These are phyloP conservation scores for Candida ponderosae DNA, from an alignment of 805 yeast genomes.

Conservation along the genomic window DNA sequence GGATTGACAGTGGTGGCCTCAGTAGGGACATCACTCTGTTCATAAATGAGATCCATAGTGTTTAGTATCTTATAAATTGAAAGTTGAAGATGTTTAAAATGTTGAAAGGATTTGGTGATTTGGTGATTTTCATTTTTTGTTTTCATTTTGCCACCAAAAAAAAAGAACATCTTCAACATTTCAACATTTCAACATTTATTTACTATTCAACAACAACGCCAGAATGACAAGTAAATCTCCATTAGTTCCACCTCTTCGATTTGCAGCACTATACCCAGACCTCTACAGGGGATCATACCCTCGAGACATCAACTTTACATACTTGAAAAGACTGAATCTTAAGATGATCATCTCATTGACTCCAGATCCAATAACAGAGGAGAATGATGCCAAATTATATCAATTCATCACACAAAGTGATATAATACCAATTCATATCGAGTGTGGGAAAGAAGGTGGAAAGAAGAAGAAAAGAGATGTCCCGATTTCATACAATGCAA, in stretches of 20 bases:
- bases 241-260: constrained; percentile 72
- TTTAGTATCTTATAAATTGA: neutral
- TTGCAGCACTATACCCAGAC: constrained; percentile 59
- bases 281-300: constrained; percentile 87
- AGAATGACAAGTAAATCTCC: neutral
- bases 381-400: constrained; percentile 41
- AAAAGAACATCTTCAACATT: too few relatives aligned
- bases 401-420: constrained; percentile 44
- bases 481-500: constrained; percentile 63
- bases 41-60: constrained; percentile 21
- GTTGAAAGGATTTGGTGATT: too few relatives aligned
- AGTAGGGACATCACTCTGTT: constrained; percentile 7
- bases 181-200: too few relatives aligned
- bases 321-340: constrained; percentile 55
- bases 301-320: constrained; percentile 61
- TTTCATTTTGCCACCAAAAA: too few relatives aligned
- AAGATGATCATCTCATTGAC: constrained; percentile 72
- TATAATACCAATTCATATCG: constrained; percentile 64
- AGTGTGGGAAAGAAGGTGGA: constrained; percentile 47
- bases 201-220: neutral
- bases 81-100: too few relatives aligned
- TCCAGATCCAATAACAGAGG: constrained; percentile 59
- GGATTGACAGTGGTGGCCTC: neutral
- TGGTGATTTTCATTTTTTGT: too few relatives aligned
- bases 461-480: constrained; percentile 80